Conservation (phyloP, 495 filamentous ascomycete genomes). For the Lasiosphaeria ovina region DNA sequence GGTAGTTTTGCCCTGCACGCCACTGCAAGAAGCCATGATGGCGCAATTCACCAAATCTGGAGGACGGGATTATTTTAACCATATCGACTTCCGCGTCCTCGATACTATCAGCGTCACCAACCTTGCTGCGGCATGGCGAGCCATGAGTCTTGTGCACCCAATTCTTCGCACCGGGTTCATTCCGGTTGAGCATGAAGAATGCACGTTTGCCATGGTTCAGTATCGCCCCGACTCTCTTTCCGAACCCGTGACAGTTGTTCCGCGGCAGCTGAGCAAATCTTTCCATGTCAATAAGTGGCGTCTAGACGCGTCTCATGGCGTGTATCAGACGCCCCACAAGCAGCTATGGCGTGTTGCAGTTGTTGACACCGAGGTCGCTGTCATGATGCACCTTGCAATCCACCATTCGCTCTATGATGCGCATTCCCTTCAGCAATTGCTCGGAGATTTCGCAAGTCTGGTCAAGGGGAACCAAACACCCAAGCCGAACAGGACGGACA, state of each 20-base stretch:
- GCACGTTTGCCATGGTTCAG: constrained; percentile 67
- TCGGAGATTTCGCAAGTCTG: constrained; percentile 50
- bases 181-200: constrained; percentile 54
- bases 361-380: constrained; percentile 13
- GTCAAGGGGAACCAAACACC: constrained; percentile 7
- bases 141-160: constrained; percentile 51
- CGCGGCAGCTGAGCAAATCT: not conserved
- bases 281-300: constrained; percentile 38
- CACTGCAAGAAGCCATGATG: constrained; percentile 62
- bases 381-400: constrained; percentile 48
- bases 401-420: constrained; percentile 84
- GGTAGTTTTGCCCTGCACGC: constrained; percentile 60
- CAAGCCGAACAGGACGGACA: constrained; percentile 30
- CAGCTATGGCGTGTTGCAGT: constrained; percentile 34
- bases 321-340: constrained; percentile 12
- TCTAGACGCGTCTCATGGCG: constrained; percentile 9
- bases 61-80: constrained; percentile 63
- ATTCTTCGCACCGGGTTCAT: constrained; percentile 73
- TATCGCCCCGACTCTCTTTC: constrained; percentile 28
- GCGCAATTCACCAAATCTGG: constrained; percentile 56
- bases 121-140: constrained; percentile 57
- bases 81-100: constrained; percentile 45
- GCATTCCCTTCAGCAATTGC: constrained; percentile 58
- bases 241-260: not conserved
- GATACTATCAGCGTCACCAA: constrained; percentile 7